Percentiles rank a stretch among this genome's conserved stretches.
phyloP scores from a whole-genome alignment of 352 stramenopile species.

The Albugo laibachii region DNA sequence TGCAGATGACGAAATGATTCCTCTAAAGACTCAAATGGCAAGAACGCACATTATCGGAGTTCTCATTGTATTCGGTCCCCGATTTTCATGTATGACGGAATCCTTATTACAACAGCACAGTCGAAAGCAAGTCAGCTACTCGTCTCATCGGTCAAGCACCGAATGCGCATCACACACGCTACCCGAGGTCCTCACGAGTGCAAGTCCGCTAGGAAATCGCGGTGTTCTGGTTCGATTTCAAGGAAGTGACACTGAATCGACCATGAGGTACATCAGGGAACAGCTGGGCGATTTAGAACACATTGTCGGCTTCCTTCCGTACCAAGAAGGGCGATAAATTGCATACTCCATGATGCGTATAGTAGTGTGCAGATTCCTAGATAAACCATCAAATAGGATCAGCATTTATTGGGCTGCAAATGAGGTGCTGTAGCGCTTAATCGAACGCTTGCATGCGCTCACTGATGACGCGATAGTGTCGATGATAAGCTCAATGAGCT shows the following conservation, averaged over 20 bases:
- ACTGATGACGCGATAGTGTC: too few relatives aligned
- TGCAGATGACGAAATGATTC: conserved; percentile 47
- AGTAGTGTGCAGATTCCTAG: too few relatives aligned
- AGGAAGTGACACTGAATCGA: conserved; percentile 31
- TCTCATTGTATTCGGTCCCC: conserved; percentile 36
- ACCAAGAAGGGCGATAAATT: conserved; percentile 48
- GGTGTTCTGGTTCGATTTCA: conserved; percentile 60
- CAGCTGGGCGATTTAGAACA: conserved; percentile 33
- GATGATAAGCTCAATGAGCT: too few relatives aligned
- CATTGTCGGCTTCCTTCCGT: conserved; percentile 38
- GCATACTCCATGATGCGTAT: too few relatives aligned
- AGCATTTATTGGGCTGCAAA: too few relatives aligned
- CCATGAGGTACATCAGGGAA: conserved; percentile 33
- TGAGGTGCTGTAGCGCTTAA: too few relatives aligned
- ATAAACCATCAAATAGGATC: too few relatives aligned
- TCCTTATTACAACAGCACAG: conserved; percentile 37
- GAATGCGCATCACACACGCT: conserved; percentile 24
- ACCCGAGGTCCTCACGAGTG: conserved; percentile 44
- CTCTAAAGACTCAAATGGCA: conserved; percentile 48
- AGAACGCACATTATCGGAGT: conserved; percentile 51
- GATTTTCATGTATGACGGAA: conserved; percentile 27
- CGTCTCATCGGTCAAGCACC: conserved; percentile 42
- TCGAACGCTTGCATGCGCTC: too few relatives aligned
- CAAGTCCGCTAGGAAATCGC: conserved; percentile 33
- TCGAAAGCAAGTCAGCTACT: conserved; percentile 50